phyloP scores from a whole-genome alignment of 371 early-diverging fungal species.

The Mortierella sp. region DNA sequence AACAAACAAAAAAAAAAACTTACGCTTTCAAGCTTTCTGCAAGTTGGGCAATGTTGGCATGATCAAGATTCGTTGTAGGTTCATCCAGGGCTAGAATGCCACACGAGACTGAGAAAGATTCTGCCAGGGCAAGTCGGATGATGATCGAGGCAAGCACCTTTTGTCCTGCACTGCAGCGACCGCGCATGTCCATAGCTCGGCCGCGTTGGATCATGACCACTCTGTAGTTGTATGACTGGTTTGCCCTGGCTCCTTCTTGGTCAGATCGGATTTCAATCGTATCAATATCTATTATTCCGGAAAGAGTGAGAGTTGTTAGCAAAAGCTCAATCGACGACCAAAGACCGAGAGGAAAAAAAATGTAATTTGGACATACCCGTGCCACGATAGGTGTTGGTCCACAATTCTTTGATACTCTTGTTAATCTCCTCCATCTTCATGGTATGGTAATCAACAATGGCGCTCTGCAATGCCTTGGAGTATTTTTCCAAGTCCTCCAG shows the following conservation, averaged over 20 bases:
- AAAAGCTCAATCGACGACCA: not conserved
- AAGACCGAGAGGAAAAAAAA: not conserved
- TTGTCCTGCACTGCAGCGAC: conserved; percentile 99
- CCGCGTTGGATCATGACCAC: conserved; percentile 98
- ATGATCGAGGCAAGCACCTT: conserved; percentile 98
- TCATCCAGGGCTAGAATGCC: conserved; percentile 99
- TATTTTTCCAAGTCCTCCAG: conserved; percentile 88
- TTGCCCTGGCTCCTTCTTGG: conserved; percentile 72
- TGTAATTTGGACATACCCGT: conserved; percentile 68
- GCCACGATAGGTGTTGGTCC: conserved; percentile 98
- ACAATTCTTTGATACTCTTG: conserved; percentile 95
- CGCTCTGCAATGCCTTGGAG: conserved; percentile 81
- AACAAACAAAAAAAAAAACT: conserved; percentile 9
- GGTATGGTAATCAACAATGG: conserved; percentile 96
- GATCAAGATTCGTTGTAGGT: conserved; percentile 99
- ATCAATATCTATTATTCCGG: conserved; percentile 82
- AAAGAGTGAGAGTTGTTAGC: not conserved
- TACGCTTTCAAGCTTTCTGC: conserved; percentile 87
- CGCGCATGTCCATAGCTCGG: conserved; percentile 96
- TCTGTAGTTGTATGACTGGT: conserved; percentile 92
- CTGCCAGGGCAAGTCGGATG: conserved; percentile 98
- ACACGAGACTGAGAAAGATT: conserved; percentile 94
- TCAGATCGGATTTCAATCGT: conserved; percentile 95
- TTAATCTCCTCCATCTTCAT: conserved; percentile 99
- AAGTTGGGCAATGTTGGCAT: conserved; percentile 92